phyloP scores from a whole-genome alignment of 306 rosid genomes.

The Castanea crenata region DNA sequence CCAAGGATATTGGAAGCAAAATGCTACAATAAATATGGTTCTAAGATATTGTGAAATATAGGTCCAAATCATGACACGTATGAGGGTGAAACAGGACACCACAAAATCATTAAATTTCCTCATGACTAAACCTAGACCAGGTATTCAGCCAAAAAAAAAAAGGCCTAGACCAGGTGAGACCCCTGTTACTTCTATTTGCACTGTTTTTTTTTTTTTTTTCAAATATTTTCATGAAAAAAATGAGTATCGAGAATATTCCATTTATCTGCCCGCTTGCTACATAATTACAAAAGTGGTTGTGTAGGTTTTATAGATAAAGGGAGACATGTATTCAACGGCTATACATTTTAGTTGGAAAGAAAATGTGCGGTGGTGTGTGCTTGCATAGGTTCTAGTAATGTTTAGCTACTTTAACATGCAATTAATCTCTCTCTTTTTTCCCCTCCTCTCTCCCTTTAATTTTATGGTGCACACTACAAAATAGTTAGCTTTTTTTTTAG shows the following conservation, averaged over 20 bases:
- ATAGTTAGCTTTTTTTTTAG: too few relatives aligned
- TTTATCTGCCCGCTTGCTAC: not conserved
- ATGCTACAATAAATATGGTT: not conserved
- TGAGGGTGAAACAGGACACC: not conserved
- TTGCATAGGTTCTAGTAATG: not conserved
- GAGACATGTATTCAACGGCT: constrained; percentile 7
- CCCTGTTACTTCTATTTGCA: too few relatives aligned
- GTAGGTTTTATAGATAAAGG: not conserved
- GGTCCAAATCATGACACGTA: not conserved
- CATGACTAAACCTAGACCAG: constrained; percentile 13
- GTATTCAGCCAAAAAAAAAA: too few relatives aligned
- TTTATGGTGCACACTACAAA: too few relatives aligned
- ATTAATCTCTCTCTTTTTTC: not conserved
- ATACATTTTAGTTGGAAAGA: constrained; percentile 17
- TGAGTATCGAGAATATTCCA: not conserved
- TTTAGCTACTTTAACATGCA: not conserved
- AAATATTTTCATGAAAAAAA: not conserved
- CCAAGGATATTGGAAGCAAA: not conserved
- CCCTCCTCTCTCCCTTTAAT: too few relatives aligned
- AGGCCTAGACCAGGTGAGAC: too few relatives aligned
- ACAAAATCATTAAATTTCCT: not conserved
- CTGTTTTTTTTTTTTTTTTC: not conserved
- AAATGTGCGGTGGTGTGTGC: constrained; percentile 1
- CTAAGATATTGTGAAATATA: not conserved
- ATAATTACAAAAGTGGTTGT: constrained; percentile 14